phyloP scores from a whole-genome alignment of 345 rosid genomes.

The Pseudoturritis turrita region DNA sequence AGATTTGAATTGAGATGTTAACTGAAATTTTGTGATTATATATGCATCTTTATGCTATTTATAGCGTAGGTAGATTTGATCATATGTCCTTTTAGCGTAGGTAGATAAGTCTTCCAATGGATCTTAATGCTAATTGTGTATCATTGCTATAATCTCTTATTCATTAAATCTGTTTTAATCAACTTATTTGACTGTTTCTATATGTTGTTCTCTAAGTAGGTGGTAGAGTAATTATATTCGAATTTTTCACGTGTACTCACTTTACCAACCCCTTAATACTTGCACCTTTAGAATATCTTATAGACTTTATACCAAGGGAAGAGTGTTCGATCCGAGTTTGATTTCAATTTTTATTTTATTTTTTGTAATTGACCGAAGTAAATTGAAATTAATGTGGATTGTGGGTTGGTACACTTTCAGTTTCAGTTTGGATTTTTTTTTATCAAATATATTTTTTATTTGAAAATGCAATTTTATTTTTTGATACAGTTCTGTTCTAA shows the following conservation, averaged over 20 bases:
- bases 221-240: background rate
- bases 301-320: background rate
- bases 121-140: conserved; percentile 1
- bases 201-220: conserved; percentile 5
- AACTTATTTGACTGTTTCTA: background rate
- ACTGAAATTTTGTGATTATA: background rate
- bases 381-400: background rate
- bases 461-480: too few relatives aligned
- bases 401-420: background rate
- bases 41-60: background rate
- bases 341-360: background rate
- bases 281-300: background rate
- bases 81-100: background rate
- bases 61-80: background rate
- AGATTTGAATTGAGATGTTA: too few relatives aligned
- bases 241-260: conserved; percentile 14
- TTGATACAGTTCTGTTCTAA: too few relatives aligned
- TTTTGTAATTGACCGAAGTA: background rate
- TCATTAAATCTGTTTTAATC: background rate
- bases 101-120: background rate
- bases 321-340: background rate
- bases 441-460: background rate
- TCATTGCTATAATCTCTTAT: background rate
- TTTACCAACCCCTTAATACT: conserved; percentile 9
- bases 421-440: background rate